Base-by-base conservation (phyloP, 2,329 filamentous ascomycete genomes). In the Aureobasidium sp. region DNA sequence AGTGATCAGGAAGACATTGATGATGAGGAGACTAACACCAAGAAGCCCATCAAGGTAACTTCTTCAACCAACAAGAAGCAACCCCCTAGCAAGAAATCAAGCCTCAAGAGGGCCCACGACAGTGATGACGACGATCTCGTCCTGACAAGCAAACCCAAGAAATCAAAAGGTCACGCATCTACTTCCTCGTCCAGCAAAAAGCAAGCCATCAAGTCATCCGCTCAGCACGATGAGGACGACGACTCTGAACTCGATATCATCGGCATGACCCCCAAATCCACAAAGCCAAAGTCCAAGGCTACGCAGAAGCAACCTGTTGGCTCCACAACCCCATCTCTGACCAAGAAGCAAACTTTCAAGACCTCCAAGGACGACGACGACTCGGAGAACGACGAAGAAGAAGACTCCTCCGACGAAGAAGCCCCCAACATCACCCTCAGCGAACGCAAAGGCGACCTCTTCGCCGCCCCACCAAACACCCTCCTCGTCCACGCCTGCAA, bases 401-500 rank as follows among this genome's bases (percentile, higher is more conserved):
- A 55, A 60, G 45, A 45, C 17, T 29, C 44, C 34, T 41, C 25
- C 25, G 59, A 52, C 29, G 47, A 44, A 12, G 47, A 47, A 22
- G 37, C 37, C 29, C 42, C 37, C 27, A 44, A 52, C 7, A 14
- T 63, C 51, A 45, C 34, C 31, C 29, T 64, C 29, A 22, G n/a
- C 25, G 69, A 71, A 59, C 48, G 64, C 29, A 64, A 61, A 49
- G 81, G 81, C 57, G 74, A 83, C 67, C 75, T 87, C 42, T 84
- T 86, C 68, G 68, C 75, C 17, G 80, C 80, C 0, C 82, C 82
- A 0, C 68, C 76, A 37, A 71, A 76, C 58, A 74, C 78, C 25
- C 75, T 82, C 17, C 71, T 86, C 17, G 78, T 85, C 62, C 84
- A 87, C 69, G 82, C 84, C 14, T 86, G 83, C 72, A 87, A 86